phyloP scores from a whole-genome alignment of 208 protist species.

The Trichomonas tenax region DNA sequence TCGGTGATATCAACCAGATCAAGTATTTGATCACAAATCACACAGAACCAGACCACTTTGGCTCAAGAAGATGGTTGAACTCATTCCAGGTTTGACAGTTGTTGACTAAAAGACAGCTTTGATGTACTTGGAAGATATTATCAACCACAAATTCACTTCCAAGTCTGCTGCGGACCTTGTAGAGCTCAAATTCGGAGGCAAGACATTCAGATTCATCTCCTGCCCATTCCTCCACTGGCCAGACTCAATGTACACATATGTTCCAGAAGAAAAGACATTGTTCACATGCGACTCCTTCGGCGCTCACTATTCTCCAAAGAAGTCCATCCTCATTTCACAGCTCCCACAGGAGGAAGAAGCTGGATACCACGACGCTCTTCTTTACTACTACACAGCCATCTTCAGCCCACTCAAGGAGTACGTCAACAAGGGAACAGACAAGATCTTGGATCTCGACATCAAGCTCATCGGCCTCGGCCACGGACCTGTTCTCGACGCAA shows the following conservation, averaged over 20 bases:
- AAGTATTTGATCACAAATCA: constrained; percentile 6
- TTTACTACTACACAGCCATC: constrained; percentile 19
- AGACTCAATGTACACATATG: constrained; percentile 2
- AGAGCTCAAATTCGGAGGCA: background rate
- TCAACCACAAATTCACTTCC: background rate
- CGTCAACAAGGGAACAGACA: background rate
- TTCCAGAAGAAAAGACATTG: background rate
- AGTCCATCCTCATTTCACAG: background rate
- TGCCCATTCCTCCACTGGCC: constrained; percentile 5
- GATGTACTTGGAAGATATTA: background rate
- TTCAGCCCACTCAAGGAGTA: constrained; percentile 10
- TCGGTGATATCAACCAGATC: background rate
- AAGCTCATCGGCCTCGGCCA: background rate
- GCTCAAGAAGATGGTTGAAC: background rate
- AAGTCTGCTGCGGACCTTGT: background rate
- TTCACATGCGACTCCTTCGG: constrained; percentile 9
- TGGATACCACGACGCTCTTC: background rate
- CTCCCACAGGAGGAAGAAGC: background rate
- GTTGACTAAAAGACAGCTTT: background rate
- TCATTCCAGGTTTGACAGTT: background rate
- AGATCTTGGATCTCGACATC: background rate
- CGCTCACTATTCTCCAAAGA: background rate
- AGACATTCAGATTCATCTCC: background rate
- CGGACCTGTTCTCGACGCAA: background rate
- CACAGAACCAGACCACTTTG: background rate